Conservation (phyloP, 2,329 filamentous ascomycete species). For the Cytospora mali region DNA sequence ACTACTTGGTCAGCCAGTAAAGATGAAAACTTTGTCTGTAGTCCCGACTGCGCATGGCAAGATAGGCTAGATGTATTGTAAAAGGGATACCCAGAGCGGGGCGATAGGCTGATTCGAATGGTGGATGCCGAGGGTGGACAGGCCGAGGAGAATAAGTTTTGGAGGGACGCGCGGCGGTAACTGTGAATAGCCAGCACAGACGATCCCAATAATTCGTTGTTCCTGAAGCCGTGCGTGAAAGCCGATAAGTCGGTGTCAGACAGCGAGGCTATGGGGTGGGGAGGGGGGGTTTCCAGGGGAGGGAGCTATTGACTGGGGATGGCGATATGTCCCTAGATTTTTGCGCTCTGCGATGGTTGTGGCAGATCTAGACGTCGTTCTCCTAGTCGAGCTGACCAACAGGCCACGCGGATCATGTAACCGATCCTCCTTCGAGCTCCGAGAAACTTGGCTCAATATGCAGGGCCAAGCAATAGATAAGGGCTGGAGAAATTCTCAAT, state of each 20-base stretch:
- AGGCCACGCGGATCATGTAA: constrained; percentile 1
- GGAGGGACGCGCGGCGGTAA: constrained; percentile 10
- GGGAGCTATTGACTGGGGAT: not conserved
- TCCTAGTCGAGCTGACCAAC: not conserved
- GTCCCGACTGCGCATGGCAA: constrained; percentile 24
- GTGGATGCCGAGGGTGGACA: constrained; percentile 14
- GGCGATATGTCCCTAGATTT: not conserved
- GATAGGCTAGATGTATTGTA: constrained; percentile 15
- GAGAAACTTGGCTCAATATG: constrained; percentile 5
- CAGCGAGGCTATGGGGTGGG: not conserved
- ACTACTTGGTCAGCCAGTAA: constrained; percentile 17
- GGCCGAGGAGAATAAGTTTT: not conserved
- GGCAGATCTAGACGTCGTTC: constrained; percentile 1
- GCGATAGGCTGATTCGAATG: constrained; percentile 2
- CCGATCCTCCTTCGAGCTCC: not conserved
- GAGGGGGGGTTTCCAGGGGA: not conserved
- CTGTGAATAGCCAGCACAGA: not conserved
- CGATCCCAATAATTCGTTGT: not conserved
- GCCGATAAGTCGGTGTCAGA: not conserved
- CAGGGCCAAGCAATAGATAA: constrained; percentile 21
- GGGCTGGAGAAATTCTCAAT: constrained; percentile 24
- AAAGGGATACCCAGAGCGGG: constrained; percentile 13
- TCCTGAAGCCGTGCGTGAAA: not conserved
- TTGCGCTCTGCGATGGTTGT: not conserved
- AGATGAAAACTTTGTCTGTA: constrained; percentile 12